phyloP scores from a whole-genome alignment of 202 grass and related monocot genomes.

The Saccharum hybrid region DNA sequence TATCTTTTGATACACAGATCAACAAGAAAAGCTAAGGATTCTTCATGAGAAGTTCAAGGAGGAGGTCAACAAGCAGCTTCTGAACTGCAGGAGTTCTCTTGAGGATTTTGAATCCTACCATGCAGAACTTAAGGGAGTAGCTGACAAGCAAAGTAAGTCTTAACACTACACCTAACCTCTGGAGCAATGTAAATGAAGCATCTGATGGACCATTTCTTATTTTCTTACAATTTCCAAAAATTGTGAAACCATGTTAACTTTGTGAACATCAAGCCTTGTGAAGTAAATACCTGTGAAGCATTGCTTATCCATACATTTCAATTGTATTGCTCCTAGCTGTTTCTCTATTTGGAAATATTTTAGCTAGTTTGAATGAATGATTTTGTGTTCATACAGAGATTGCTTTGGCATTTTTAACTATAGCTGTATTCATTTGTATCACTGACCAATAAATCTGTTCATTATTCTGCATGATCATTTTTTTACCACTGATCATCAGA shows the following conservation, averaged over 20 bases:
- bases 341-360: background rate
- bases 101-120: constrained; percentile 78
- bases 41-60: constrained; percentile 88
- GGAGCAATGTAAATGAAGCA: background rate
- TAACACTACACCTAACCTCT: background rate
- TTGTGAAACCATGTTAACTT: constrained; percentile 1
- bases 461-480: constrained; percentile 12
- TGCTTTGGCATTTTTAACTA: background rate
- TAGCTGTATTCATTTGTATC: background rate
- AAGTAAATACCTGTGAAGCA: background rate
- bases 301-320: constrained; percentile 13
- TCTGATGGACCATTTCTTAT: background rate
- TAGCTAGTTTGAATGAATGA: background rate
- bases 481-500: background rate
- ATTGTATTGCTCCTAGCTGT: background rate
- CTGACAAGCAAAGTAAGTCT: constrained; percentile 5
- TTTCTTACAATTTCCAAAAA: background rate
- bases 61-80: constrained; percentile 74
- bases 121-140: constrained; percentile 73
- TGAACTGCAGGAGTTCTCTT: constrained; percentile 67
- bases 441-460: background rate
- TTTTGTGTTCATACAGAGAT: background rate
- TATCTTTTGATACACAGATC: constrained; percentile 58
- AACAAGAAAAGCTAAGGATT: constrained; percentile 70
- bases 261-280: background rate